Evolutionary conservation across 306 rosid species (phyloP).

Genomic region (Bauhinia variegata): DNA sequence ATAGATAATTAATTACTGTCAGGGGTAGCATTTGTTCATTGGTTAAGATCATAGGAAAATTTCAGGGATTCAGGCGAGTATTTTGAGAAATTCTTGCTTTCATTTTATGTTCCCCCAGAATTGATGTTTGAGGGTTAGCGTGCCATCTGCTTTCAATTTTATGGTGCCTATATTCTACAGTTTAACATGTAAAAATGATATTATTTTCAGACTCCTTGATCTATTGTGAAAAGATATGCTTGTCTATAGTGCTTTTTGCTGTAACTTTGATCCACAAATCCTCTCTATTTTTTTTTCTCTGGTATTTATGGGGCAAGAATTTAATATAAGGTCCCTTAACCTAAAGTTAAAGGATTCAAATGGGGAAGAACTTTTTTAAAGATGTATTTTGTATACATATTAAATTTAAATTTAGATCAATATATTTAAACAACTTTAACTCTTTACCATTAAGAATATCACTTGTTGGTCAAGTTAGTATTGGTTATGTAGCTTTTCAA

Average conservation of each 20-base stretch:
- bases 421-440: too few relatives aligned
- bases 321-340: too few relatives aligned
- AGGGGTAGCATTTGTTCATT: conserved; percentile 35
- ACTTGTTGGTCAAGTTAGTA: too few relatives aligned
- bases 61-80: conserved; percentile 19
- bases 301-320: too few relatives aligned
- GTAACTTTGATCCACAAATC: too few relatives aligned
- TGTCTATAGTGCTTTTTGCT: conserved; percentile 30
- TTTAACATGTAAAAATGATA: conserved; percentile 39
- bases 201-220: conserved; percentile 12
- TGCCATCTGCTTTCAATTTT: conserved; percentile 45
- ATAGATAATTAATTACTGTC: conserved; percentile 46
- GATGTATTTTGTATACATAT: too few relatives aligned
- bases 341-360: too few relatives aligned
- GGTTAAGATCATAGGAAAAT: conserved; percentile 50
- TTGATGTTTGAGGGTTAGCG: conserved; percentile 41
- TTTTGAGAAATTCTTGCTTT: conserved; percentile 23
- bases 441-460: too few relatives aligned
- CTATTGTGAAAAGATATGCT: conserved; percentile 28
- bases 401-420: too few relatives aligned
- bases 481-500: too few relatives aligned
- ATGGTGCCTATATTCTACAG: conserved; percentile 42
- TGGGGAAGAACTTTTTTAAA: too few relatives aligned
- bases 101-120: conserved; percentile 32
- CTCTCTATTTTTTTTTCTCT: too few relatives aligned